Evolutionary conservation across 108 stramenopile species (phyloP).

Genomic region (Hondaea fermentalgiana): DNA sequence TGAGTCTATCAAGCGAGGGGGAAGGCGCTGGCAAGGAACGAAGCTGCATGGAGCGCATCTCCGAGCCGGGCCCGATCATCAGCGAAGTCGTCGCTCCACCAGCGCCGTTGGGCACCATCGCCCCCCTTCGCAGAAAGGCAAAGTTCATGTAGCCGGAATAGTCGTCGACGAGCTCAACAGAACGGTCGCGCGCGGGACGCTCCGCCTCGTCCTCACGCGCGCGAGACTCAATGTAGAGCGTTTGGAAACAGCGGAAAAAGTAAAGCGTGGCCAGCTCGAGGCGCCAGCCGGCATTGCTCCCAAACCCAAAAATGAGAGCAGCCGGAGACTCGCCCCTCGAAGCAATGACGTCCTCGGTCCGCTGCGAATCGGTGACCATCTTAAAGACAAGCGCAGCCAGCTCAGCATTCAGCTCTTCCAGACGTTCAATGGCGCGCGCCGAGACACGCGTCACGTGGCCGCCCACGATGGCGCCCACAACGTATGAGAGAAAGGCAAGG

Average conservation of each 20-base stretch:
- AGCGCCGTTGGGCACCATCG: not conserved
- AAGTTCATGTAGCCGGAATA: not conserved
- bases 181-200: not conserved
- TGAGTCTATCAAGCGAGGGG: not conserved
- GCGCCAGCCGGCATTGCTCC: conserved; percentile 17
- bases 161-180: not conserved
- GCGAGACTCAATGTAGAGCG: not conserved
- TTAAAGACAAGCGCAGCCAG: not conserved
- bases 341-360: not conserved
- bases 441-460: conserved; percentile 11
- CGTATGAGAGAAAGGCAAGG: not conserved
- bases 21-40: not conserved
- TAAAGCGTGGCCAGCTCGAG: conserved; percentile 12
- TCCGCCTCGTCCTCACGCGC: not conserved
- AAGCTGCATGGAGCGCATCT: not conserved
- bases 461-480: conserved; percentile 4
- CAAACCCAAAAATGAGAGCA: conserved; percentile 1
- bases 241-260: conserved; percentile 7
- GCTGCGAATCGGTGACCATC: conserved; percentile 16
- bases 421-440: conserved; percentile 1
- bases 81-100: not conserved
- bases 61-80: not conserved
- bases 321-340: not conserved
- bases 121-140: not conserved
- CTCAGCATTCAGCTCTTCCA: not conserved